Percentiles rank a stretch among this genome's conserved stretches.
These are phyloP conservation scores for Periconia sp. DNA, from an alignment of 2,329 filamentous ascomycete species.

Conservation along the genomic window DNA sequence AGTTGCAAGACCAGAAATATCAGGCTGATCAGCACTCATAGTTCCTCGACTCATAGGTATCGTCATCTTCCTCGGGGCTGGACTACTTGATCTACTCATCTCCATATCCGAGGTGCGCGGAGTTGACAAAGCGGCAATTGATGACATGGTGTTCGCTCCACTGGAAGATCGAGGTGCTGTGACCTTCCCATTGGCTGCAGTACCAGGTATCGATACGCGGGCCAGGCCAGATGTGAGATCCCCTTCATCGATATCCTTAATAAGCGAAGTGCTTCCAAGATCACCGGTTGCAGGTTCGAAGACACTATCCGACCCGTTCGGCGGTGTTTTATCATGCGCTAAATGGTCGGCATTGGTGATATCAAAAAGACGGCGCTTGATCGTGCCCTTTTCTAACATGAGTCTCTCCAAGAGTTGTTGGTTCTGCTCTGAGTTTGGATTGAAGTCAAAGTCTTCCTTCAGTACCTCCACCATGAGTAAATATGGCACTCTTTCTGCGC, in stretches of 20 bases:
- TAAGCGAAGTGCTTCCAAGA: constrained; percentile 73
- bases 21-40: constrained; percentile 71
- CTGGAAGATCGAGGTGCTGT: constrained; percentile 64
- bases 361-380: constrained; percentile 58
- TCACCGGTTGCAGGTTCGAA: constrained; percentile 84
- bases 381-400: constrained; percentile 69
- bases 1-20: constrained; percentile 81
- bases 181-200: constrained; percentile 27
- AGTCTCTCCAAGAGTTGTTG: constrained; percentile 67
- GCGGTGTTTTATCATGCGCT: constrained; percentile 51
- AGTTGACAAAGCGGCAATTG: constrained; percentile 66
- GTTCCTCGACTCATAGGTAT: constrained; percentile 59
- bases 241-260: constrained; percentile 62
- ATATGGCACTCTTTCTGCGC: constrained; percentile 85
- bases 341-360: constrained; percentile 66
- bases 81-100: constrained; percentile 72
- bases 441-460: constrained; percentile 81
- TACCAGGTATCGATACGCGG: constrained; percentile 33
- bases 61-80: constrained; percentile 67
- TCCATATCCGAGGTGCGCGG: constrained; percentile 73
- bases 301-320: constrained; percentile 69
- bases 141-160: constrained; percentile 65
- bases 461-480: constrained; percentile 84
- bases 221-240: constrained; percentile 38
- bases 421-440: constrained; percentile 76